Percentiles rank a stretch among this genome's conserved stretches.
These are phyloP conservation scores for Boletus mariae DNA, from an alignment of 1,284 basidiomycete species.

Conservation along the genomic window DNA sequence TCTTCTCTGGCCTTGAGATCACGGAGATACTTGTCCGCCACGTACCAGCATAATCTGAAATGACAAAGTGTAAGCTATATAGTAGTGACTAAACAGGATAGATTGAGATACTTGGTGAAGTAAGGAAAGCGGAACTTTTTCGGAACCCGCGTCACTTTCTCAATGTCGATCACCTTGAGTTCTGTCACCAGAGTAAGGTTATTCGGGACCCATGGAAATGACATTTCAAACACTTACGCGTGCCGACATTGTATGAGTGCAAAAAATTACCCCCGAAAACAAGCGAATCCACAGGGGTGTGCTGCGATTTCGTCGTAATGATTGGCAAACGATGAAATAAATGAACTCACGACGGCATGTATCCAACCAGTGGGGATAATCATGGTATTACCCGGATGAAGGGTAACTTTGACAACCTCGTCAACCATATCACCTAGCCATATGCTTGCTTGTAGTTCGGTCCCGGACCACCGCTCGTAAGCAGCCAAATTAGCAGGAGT, in stretches of 20 bases:
- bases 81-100: slow-evolving; percentile 4
- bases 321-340: neutral
- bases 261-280: slow-evolving; percentile 98
- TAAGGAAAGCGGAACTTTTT: slow-evolving; percentile 92
- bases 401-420: slow-evolving; percentile 81
- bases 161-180: slow-evolving; percentile 84
- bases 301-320: slow-evolving; percentile 40
- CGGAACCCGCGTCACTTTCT: slow-evolving; percentile 89
- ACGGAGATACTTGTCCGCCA: slow-evolving; percentile 72
- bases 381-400: slow-evolving; percentile 89
- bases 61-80: slow-evolving; percentile 3
- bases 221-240: slow-evolving; percentile 50
- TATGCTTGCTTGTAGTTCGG: slow-evolving; percentile 78
- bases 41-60: slow-evolving; percentile 84
- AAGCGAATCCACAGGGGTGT: slow-evolving; percentile 87
- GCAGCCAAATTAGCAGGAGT: slow-evolving; percentile 86
- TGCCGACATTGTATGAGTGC: slow-evolving; percentile 76
- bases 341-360: slow-evolving; percentile 80
- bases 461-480: slow-evolving; percentile 87
- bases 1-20: slow-evolving; percentile 65
- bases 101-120: slow-evolving; percentile 63
- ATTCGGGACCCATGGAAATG: neutral
- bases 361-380: slow-evolving; percentile 97
- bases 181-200: slow-evolving; percentile 45
- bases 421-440: slow-evolving; percentile 94